These are phyloP conservation scores for Penicillium sp. DNA, from an alignment of 2,329 filamentous ascomycete genomes.

Conservation along the genomic window DNA sequence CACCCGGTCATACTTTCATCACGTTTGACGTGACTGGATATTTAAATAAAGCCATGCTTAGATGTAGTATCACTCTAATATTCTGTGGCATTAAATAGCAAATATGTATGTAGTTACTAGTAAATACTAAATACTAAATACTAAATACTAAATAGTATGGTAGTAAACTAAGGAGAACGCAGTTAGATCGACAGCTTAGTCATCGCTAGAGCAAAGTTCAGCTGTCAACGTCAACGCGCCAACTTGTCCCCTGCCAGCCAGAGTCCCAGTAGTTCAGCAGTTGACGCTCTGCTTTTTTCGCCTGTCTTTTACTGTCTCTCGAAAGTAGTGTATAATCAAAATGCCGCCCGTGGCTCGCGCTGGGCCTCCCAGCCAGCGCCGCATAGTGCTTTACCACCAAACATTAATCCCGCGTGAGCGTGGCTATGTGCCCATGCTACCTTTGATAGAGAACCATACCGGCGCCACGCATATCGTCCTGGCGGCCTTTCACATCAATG, in stretches of 20 bases:
- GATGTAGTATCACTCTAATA: too few relatives aligned
- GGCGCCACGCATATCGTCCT: slow-evolving; percentile 78
- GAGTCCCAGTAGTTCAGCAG: neutral
- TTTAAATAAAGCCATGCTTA: neutral
- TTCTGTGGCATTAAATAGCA: too few relatives aligned
- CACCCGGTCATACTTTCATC: slow-evolving; percentile 13
- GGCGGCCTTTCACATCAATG: slow-evolving; percentile 80
- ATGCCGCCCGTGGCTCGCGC: slow-evolving; percentile 37
- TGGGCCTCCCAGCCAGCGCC: slow-evolving; percentile 24
- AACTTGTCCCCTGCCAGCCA: neutral
- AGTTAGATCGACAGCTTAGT: too few relatives aligned
- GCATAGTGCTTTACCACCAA: slow-evolving; percentile 57
- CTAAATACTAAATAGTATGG: too few relatives aligned
- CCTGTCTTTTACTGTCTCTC: neutral
- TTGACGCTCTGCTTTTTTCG: too few relatives aligned
- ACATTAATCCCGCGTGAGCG: slow-evolving; percentile 56
- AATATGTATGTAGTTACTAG: too few relatives aligned
- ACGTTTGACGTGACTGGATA: neutral
- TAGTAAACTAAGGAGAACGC: too few relatives aligned
- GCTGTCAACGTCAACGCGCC: neutral
- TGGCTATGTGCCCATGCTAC: slow-evolving; percentile 59
- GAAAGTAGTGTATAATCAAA: neutral
- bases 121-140: too few relatives aligned
- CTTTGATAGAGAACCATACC: slow-evolving; percentile 56
- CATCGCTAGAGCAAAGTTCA: slow-evolving; percentile 1